Evolutionary conservation across 148 eudicot genomes (phyloP).

Genomic region (Vaccinium darrowii): DNA sequence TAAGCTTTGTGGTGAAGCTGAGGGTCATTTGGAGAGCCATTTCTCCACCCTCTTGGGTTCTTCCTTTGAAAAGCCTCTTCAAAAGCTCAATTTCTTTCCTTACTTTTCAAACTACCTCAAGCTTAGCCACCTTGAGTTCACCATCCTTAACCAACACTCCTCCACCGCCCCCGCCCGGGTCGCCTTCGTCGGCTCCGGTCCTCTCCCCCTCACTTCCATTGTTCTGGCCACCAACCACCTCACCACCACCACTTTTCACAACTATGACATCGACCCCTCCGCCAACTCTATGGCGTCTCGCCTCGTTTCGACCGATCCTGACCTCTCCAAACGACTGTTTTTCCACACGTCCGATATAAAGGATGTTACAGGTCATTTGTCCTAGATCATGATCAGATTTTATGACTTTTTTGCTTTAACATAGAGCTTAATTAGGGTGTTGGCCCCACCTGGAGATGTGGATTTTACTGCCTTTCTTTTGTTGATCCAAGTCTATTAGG

Average conservation of each 20-base stretch:
- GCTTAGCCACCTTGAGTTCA: constrained; percentile 62
- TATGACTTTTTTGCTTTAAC: too few relatives aligned
- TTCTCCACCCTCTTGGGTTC: constrained; percentile 52
- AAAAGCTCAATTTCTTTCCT: constrained; percentile 73
- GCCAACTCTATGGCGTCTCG: constrained; percentile 75
- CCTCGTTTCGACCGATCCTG: constrained; percentile 55
- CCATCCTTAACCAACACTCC: constrained; percentile 43
- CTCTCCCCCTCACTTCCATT: constrained; percentile 84
- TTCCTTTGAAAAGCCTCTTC: constrained; percentile 51
- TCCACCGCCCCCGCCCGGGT: constrained; percentile 37
- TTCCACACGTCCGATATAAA: constrained; percentile 73
- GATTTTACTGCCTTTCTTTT: too few relatives aligned
- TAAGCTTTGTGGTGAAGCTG: constrained; percentile 75
- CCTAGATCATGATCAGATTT: too few relatives aligned
- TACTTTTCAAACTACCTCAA: constrained; percentile 74
- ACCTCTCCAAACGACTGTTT: constrained; percentile 60
- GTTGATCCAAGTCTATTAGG: too few relatives aligned
- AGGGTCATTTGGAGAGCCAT: constrained; percentile 73
- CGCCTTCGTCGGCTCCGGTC: constrained; percentile 91
- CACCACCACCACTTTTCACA: constrained; percentile 54
- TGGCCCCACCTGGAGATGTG: too few relatives aligned
- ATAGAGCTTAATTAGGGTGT: too few relatives aligned
- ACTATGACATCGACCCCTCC: constrained; percentile 65
- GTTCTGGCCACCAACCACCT: constrained; percentile 72
- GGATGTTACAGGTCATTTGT: constrained; percentile 40